A percentile compares a stretch with the other conserved stretches of the same genome.
Evolutionary conservation across 176 grass and related monocot species (phyloP).

Genomic region (Cenchrus purpureus): DNA sequence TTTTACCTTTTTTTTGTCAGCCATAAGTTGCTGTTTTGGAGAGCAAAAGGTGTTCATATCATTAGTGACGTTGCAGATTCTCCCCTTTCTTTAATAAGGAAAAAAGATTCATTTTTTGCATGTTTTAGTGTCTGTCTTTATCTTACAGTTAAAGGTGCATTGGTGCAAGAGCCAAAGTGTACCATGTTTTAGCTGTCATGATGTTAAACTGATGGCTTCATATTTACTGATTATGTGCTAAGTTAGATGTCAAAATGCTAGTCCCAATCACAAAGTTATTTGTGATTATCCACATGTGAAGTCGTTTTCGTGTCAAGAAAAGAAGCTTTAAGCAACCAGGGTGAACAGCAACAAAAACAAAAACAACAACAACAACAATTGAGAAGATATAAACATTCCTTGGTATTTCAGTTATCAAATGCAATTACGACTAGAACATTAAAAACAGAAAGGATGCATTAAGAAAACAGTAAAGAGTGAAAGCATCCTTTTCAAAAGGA

Average conservation of each 20-base stretch:
- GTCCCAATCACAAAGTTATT: neutral
- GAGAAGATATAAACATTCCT: neutral
- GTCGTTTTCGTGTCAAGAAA: neutral
- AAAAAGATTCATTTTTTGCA: neutral
- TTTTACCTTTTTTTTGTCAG: neutral
- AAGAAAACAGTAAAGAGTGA: neutral
- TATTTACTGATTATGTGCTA: slow-evolving; percentile 2
- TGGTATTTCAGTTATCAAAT: neutral
- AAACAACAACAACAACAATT: neutral
- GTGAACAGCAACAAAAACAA: neutral
- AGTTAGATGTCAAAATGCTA: neutral
- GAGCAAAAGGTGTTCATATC: slow-evolving; percentile 13
- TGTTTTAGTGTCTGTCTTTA: neutral
- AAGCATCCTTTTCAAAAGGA: neutral
- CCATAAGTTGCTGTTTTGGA: slow-evolving; percentile 23
- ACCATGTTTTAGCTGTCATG: neutral
- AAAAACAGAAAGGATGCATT: neutral
- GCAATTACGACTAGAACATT: neutral
- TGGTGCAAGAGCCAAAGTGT: neutral
- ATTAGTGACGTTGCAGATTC: slow-evolving; percentile 1
- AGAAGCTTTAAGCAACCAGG: neutral
- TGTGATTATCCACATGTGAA: neutral
- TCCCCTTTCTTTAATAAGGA: neutral
- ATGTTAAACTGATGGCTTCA: slow-evolving; percentile 3
- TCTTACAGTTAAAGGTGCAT: neutral